phyloP scores from a whole-genome alignment of 441 rosid genomes.

The Breynia disticha region DNA sequence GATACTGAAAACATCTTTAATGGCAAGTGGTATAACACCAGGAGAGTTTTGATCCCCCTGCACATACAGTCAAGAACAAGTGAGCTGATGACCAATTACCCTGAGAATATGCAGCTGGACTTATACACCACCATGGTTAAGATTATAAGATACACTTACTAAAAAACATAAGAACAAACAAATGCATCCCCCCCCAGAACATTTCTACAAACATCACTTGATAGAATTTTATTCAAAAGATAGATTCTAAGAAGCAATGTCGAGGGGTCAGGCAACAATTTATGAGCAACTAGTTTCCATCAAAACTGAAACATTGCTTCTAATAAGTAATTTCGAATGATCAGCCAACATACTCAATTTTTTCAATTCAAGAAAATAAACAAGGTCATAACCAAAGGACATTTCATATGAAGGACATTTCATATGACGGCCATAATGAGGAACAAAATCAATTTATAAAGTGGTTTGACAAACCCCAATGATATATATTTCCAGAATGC shows the following conservation, averaged over 20 bases:
- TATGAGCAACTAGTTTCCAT: background rate
- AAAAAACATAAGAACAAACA: too few species aligned
- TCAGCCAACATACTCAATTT: background rate
- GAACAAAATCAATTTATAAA: background rate
- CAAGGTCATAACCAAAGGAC: background rate
- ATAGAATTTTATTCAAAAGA: too few species aligned
- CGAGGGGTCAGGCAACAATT: too few species aligned
- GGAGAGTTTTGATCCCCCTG: slow-evolving; percentile 90
- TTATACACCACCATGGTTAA: background rate
- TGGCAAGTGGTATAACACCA: slow-evolving; percentile 62
- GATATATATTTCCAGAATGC: background rate
- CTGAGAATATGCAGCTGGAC: background rate
- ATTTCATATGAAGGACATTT: too few species aligned
- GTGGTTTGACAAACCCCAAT: background rate
- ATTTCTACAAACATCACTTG: too few species aligned
- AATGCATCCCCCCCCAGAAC: too few species aligned
- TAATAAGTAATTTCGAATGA: background rate
- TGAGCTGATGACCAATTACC: background rate
- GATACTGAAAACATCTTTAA: slow-evolving; percentile 67
- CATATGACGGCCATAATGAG: background rate
- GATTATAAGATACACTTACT: background rate
- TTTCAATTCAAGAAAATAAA: background rate
- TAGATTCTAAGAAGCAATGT: too few species aligned
- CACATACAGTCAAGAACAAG: slow-evolving; percentile 15
- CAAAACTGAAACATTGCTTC: background rate